phyloP scores from a whole-genome alignment of 208 protist species.

The Strigomonas culicis region DNA sequence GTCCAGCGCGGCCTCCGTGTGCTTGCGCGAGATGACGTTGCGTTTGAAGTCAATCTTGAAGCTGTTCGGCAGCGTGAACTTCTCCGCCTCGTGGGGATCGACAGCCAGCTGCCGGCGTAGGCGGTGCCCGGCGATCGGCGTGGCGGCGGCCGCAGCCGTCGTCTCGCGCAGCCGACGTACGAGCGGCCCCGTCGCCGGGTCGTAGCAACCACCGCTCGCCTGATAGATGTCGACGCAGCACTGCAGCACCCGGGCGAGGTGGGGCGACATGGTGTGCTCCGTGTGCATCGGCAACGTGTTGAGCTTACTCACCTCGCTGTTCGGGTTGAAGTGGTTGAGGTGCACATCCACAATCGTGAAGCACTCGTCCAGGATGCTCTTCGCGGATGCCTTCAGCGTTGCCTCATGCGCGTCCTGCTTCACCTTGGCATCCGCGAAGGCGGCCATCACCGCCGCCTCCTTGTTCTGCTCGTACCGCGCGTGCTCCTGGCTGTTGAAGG shows the following conservation, averaged over 20 bases:
- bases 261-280: constrained; percentile 50
- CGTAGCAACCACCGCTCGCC: constrained; percentile 44
- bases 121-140: constrained; percentile 25
- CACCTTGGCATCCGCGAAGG: background rate
- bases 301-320: constrained; percentile 53
- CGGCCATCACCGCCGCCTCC: too few relatives aligned
- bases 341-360: constrained; percentile 33
- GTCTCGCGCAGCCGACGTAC: constrained; percentile 28
- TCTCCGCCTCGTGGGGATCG: too few relatives aligned
- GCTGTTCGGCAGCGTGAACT: constrained; percentile 37
- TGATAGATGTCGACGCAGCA: constrained; percentile 45
- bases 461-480: too few relatives aligned
- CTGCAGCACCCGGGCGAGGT: constrained; percentile 38
- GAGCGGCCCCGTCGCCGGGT: constrained; percentile 33
- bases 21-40: constrained; percentile 36
- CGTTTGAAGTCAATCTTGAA: constrained; percentile 43
- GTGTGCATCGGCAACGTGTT: constrained; percentile 35
- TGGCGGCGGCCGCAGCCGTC: constrained; percentile 5
- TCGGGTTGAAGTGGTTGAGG: constrained; percentile 60
- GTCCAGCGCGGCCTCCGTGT: constrained; percentile 46
- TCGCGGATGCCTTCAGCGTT: too few relatives aligned
- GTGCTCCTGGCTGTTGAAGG: constrained; percentile 1
- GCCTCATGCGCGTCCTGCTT: background rate
- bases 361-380: background rate
- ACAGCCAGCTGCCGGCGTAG: too few relatives aligned